Evolutionary conservation across 768 basidiomycete species (phyloP), one percentile per base, ranked within the genome.

Genomic region (Cystofilobasidium capitatum): DNA sequence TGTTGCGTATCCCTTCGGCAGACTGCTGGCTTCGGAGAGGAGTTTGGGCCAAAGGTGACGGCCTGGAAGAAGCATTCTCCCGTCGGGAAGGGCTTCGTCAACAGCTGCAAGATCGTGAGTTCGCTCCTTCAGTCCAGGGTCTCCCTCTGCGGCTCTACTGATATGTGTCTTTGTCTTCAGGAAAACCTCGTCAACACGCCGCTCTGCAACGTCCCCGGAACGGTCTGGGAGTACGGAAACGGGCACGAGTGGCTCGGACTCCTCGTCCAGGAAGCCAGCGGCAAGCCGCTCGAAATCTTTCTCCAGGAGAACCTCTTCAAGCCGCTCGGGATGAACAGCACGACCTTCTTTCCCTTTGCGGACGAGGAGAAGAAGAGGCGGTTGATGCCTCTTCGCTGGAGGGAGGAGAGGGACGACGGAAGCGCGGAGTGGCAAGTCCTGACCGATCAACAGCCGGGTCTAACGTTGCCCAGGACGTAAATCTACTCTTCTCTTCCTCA

Each of bases 221-320:
- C 63, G 22, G 59, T 62, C 3, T 75, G 69, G 62, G 67, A 74
- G 42, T 75, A 75, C 39, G 75, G 75, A 7, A 75, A 75, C 62
- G 62, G 65, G 13, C 71, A 71, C 20, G 75, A 75, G 70, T 71
- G 70, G 49, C 47, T 68, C 39, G 37, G 40, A 1, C 36, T 44
- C n/a, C 39, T 47, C 49, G 31, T 64, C 51, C 71, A 75, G 55
- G 64, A 72, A 8, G 69, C 74, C 6, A 71, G 71, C 16, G 74
- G 74, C 0, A 31, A 73, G 17, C 51, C 69, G 1, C 70, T 77
- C n/a, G 75, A 74, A 36, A 71, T 72, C 0, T 77, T 74, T 69
- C 70, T 77, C 57, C 70, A 74, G 61, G 47, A 73, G 47, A 40
- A 76, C 62, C 70, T 78, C 65, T 77, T 76, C 68, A 58, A 60